phyloP scores from a whole-genome alignment of 139 green algal genomes.

The Penium margaritaceum region DNA sequence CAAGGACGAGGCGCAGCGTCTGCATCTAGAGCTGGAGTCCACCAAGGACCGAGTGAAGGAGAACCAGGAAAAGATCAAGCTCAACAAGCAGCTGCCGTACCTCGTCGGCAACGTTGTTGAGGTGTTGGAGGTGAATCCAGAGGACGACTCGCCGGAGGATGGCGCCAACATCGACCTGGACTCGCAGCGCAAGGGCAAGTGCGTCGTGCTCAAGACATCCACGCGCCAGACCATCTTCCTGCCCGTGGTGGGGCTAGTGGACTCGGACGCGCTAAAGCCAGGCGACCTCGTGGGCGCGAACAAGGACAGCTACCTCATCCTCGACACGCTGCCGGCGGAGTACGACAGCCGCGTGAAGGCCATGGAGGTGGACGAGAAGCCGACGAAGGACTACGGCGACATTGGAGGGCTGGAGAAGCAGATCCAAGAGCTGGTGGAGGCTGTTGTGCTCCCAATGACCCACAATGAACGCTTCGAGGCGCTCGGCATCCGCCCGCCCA shows the following conservation, averaged over 20 bases:
- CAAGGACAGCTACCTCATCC: slow-evolving; percentile 96
- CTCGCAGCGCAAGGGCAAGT: not conserved
- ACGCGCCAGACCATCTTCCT: slow-evolving; percentile 94
- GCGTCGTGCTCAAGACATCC: not conserved
- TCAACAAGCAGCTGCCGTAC: slow-evolving; percentile 99
- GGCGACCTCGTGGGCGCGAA: slow-evolving; percentile 95
- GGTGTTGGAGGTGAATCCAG: slow-evolving; percentile 1
- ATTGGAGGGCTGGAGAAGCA: slow-evolving; percentile 93
- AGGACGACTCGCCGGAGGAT: no score
- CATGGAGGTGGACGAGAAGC: slow-evolving; percentile 97
- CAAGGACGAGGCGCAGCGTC: slow-evolving; percentile 73
- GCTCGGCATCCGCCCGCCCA: slow-evolving; percentile 90
- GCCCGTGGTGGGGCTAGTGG: slow-evolving; percentile 92
- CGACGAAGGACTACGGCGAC: slow-evolving; percentile 96
- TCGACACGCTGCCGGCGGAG: slow-evolving; percentile 94
- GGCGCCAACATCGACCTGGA: not conserved
- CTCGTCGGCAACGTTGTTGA: slow-evolving; percentile 97
- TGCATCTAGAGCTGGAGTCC: slow-evolving; percentile 71
- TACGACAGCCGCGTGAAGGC: slow-evolving; percentile 95
- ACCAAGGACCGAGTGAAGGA: slow-evolving; percentile 58
- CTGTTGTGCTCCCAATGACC: slow-evolving; percentile 95
- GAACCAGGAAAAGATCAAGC: slow-evolving; percentile 96
- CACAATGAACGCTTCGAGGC: slow-evolving; percentile 85
- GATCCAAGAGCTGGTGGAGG: slow-evolving; percentile 90
- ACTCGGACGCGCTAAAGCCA: slow-evolving; percentile 74